A percentile compares a stretch with the other conserved stretches of the same genome.
Conservation (phyloP, 2,329 filamentous ascomycete species). For the Cladosporium sp. region DNA sequence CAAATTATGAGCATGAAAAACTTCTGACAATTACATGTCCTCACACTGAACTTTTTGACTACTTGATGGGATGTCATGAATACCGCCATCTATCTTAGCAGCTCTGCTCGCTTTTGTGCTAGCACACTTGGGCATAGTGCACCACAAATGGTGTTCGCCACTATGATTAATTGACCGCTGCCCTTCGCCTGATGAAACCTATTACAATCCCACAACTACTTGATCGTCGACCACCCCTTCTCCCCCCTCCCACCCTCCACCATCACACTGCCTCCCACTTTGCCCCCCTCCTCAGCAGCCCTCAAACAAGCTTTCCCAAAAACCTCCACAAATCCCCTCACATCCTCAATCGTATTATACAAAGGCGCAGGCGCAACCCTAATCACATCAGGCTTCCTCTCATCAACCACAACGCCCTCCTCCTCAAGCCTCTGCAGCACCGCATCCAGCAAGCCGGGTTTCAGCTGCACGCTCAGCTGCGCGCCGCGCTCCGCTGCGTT, state of each 20-base stretch:
- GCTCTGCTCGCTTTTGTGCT: too few species aligned
- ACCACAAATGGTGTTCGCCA: too few species aligned
- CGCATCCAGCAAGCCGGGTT: slow-evolving; percentile 63
- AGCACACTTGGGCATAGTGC: too few species aligned
- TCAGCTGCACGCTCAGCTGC: slow-evolving; percentile 70
- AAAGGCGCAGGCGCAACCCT: slow-evolving; percentile 76
- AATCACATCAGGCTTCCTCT: slow-evolving; percentile 80
- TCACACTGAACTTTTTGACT: too few species aligned
- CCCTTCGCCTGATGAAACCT: too few species aligned
- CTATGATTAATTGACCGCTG: too few species aligned
- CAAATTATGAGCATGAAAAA: not conserved
- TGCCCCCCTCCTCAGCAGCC: slow-evolving; percentile 1
- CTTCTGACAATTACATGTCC: too few species aligned
- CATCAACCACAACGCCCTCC: slow-evolving; percentile 71
- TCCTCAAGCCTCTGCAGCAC: slow-evolving; percentile 61
- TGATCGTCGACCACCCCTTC: slow-evolving; percentile 14
- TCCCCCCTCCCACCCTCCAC: slow-evolving; percentile 3
- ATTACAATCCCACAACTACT: not conserved
- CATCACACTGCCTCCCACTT: not conserved
- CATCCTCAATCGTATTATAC: slow-evolving; percentile 76
- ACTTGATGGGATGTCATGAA: too few species aligned
- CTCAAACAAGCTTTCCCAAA: slow-evolving; percentile 42
- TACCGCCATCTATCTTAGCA: too few species aligned
- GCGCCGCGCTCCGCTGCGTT: slow-evolving; percentile 11
- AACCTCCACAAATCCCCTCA: slow-evolving; percentile 55